Evolutionary conservation across 257 asterid genomes (phyloP).

Genomic region (Verbascum thapsus): DNA sequence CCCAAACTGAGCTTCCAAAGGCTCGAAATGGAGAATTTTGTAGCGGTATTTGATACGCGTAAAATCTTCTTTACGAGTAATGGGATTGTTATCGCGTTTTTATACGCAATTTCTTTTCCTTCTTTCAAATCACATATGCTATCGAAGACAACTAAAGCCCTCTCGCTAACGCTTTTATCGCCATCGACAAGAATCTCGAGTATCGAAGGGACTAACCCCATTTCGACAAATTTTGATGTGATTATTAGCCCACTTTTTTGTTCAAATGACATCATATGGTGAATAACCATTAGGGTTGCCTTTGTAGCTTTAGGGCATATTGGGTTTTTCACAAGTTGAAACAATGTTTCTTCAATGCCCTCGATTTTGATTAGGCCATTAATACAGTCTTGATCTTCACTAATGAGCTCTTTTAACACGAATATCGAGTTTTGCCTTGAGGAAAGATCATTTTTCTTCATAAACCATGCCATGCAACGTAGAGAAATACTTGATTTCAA

Average conservation of each 20-base stretch:
- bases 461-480: constrained; percentile 49
- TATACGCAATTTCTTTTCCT: constrained; percentile 48
- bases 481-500: constrained; percentile 52
- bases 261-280: constrained; percentile 36
- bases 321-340: constrained; percentile 51
- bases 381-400: constrained; percentile 29
- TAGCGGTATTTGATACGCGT: constrained; percentile 61
- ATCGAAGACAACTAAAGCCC: constrained; percentile 59
- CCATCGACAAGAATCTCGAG: constrained; percentile 75
- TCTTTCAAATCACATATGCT: constrained; percentile 39
- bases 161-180: constrained; percentile 53
- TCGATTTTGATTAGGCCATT: constrained; percentile 38
- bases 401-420: constrained; percentile 50
- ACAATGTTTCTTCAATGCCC: constrained; percentile 47
- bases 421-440: constrained; percentile 48
- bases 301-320: constrained; percentile 66
- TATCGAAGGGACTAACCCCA: constrained; percentile 56
- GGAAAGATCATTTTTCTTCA: constrained; percentile 60
- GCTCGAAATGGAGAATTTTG: constrained; percentile 51
- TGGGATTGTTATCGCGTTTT: constrained; percentile 58
- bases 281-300: constrained; percentile 56
- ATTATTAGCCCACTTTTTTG: constrained; percentile 3
- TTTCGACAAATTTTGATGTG: constrained; percentile 36
- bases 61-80: constrained; percentile 72
- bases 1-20: constrained; percentile 63